Base-by-base conservation (phyloP, 2,329 filamentous ascomycete species). In the Pseudogymnoascus sp. region DNA sequence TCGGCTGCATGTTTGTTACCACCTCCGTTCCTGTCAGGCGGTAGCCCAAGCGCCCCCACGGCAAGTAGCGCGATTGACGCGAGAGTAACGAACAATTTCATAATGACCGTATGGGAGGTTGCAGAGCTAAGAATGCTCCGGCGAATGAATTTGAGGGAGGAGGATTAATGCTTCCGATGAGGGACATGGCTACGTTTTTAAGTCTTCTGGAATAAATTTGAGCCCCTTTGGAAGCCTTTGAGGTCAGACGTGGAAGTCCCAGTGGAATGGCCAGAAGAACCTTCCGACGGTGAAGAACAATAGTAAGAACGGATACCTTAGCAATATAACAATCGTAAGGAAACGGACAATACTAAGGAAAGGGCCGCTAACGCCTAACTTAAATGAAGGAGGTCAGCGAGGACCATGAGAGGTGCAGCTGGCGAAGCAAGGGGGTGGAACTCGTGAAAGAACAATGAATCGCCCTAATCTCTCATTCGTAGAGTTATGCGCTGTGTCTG, bases 61-160 rank as follows among this genome's bases (percentile, higher is more conserved):
- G 49, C 16, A 21, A 60, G 33, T 26, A 60, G 58, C 33, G 58
- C 58, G 33, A 38, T 41, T 26, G 37, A 60, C 58, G 58, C 58
- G 26, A 41, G 8, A 39, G 23, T 41, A 38, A 39, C 19, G 19
- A 19, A 19, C 19, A 26, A 39, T 33, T 60, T 60, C 58, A 60
- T 39, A 10, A 33, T 10, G 49, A 33, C 11, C 49, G n/a, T 55
- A 55, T 33, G 29, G n/a, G 10, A 55, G n/a, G 29, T 7, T 33
- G 26, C 29, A 33, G 49, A 26, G 49, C 49, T n/a, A 33, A 55
- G 16, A 19, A 55, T 33, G 29, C 29, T 55, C 49, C 49, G 16
- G 6, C 49, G 49, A 33, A 33, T 55, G 49, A 19, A 55, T 55
- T 21, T 33, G 26, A 26, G 6, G n/a, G 33, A 21, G 29, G 49